Conservation (phyloP, 495 filamentous ascomycete genomes). For the Aspergillus carlsbadensis region DNA sequence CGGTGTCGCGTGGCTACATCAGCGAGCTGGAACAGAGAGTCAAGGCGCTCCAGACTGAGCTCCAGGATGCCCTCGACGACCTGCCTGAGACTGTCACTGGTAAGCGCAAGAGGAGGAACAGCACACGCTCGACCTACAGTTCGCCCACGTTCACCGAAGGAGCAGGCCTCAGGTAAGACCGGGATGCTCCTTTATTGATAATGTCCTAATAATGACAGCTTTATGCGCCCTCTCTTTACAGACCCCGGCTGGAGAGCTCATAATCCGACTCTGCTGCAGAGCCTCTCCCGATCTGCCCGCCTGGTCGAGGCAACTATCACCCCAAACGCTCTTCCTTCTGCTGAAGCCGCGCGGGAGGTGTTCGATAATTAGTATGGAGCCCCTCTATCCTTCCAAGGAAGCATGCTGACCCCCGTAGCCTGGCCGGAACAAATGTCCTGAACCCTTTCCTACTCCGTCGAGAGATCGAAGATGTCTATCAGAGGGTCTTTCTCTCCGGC, state of each 20-base stretch:
- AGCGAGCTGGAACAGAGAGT: slow-evolving; percentile 21
- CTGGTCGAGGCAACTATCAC: slow-evolving; percentile 19
- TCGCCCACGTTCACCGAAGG: slow-evolving; percentile 25
- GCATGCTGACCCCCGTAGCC: slow-evolving; percentile 13
- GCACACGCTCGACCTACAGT: background rate
- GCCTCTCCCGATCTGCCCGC: slow-evolving; percentile 19
- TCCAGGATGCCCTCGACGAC: background rate
- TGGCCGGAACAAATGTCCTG: slow-evolving; percentile 28
- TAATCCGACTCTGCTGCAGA: slow-evolving; percentile 24
- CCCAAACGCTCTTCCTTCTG: slow-evolving; percentile 19
- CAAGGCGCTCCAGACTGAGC: slow-evolving; percentile 5
- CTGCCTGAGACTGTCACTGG: slow-evolving; percentile 9
- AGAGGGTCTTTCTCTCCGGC: background rate
- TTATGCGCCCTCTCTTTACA: slow-evolving; percentile 27
- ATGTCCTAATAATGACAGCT: no score
- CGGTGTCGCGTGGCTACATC: slow-evolving; percentile 25
- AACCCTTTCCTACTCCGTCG: slow-evolving; percentile 28
- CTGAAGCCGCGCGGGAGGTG: slow-evolving; percentile 13
- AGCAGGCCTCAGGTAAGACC: slow-evolving; percentile 22
- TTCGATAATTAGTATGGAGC: slow-evolving; percentile 33
- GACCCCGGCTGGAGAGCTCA: slow-evolving; percentile 28
- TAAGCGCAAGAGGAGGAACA: background rate
- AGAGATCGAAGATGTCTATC: slow-evolving; percentile 19
- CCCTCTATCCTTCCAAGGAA: background rate
- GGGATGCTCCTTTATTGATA: background rate